A percentile compares a stretch with the other conserved stretches of the same genome.
phyloP scores from a whole-genome alignment of 805 yeast genomes.

The Cyberlindnera saturnus region DNA sequence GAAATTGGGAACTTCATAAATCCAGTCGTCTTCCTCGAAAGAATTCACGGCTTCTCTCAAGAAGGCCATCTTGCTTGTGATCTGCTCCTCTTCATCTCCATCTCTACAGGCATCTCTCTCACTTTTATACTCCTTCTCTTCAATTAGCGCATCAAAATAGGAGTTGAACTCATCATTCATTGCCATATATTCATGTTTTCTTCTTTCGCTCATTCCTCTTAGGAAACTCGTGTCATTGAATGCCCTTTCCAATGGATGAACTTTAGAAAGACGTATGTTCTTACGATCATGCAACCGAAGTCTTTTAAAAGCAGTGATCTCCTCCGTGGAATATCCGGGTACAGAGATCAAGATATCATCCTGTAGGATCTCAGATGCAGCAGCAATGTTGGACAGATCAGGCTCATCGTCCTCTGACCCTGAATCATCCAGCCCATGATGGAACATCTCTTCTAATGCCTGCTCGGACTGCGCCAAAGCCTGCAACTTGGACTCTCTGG shows the following conservation, averaged over 20 bases:
- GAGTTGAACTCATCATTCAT: conserved; percentile 15
- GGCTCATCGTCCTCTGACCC: conserved; percentile 24
- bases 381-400: conserved; percentile 18
- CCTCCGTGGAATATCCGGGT: conserved; percentile 23
- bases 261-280: conserved; percentile 20
- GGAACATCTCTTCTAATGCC: conserved; percentile 21
- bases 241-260: conserved; percentile 18
- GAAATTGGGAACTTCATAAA: background rate
- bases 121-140: conserved; percentile 2
- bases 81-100: background rate
- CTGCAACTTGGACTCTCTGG: conserved; percentile 20
- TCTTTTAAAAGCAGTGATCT: conserved; percentile 21
- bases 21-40: conserved; percentile 10
- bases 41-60: conserved; percentile 5
- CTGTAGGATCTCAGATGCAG: conserved; percentile 9
- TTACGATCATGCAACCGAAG: conserved; percentile 18
- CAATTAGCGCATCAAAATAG: conserved; percentile 3
- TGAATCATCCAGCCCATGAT: conserved; percentile 18
- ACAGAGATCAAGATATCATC: conserved; percentile 23
- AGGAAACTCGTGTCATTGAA: conserved; percentile 15
- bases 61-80: conserved; percentile 2
- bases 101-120: background rate
- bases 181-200: conserved; percentile 15
- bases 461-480: conserved; percentile 21
- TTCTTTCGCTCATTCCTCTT: conserved; percentile 6